Conservation (phyloP, 495 filamentous ascomycete genomes). For the Chaetomidium leptoderma region DNA sequence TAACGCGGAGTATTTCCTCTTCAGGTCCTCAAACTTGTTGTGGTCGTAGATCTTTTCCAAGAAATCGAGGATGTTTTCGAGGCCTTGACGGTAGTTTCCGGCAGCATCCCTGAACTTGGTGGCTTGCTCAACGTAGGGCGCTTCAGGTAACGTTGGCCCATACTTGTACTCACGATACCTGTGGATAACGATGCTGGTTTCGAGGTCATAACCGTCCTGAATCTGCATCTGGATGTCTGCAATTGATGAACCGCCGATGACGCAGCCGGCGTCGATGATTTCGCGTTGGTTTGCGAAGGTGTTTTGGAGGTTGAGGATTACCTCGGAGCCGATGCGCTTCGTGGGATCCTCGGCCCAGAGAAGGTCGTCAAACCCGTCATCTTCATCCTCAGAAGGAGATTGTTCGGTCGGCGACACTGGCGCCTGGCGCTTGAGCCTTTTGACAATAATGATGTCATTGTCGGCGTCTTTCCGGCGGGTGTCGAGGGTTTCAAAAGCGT, state of each 20-base stretch:
- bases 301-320: neutral
- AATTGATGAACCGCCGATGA: slow-evolving; percentile 10
- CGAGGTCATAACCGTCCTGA: slow-evolving; percentile 6
- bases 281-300: slow-evolving; percentile 5
- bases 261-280: neutral
- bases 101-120: slow-evolving; percentile 3
- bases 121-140: neutral
- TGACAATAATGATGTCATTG: slow-evolving; percentile 22
- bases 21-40: neutral
- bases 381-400: neutral
- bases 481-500: slow-evolving; percentile 20
- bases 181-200: slow-evolving; percentile 24
- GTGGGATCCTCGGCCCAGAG: slow-evolving; percentile 17
- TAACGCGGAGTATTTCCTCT: slow-evolving; percentile 3
- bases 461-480: slow-evolving; percentile 10
- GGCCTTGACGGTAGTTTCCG: neutral
- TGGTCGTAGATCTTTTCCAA: slow-evolving; percentile 19
- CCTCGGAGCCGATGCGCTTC: slow-evolving; percentile 18
- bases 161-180: slow-evolving; percentile 5
- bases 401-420: slow-evolving; percentile 2
- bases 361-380: slow-evolving; percentile 11
- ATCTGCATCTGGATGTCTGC: slow-evolving; percentile 13
- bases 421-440: slow-evolving; percentile 28
- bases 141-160: neutral
- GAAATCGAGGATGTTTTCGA: slow-evolving; percentile 1